Evolutionary conservation across 768 basidiomycete genomes (phyloP), one percentile per base, ranked within the genome.

Genomic region (Panellus pusillus): DNA sequence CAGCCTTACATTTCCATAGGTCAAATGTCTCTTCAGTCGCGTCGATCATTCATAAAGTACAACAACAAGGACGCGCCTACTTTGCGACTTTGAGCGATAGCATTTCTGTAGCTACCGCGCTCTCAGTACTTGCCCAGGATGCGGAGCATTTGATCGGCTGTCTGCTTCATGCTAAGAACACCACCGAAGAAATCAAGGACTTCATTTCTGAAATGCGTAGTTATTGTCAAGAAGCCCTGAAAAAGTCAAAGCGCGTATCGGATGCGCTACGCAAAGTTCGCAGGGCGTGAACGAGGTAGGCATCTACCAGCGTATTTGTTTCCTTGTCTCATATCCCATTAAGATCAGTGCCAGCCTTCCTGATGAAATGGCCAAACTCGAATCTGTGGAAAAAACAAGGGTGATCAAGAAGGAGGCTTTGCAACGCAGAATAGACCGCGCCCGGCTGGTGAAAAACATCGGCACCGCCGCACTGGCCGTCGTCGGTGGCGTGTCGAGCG

Each of bases 261-360:
- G n/a, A 13, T 0, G 31, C 40, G 1, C 38, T 38, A 8, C 40
- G 55, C 11, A 27, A n/a, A 4, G 47, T 57, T 13, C 41, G 55
- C 12, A 44, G 27, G 9, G 50, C 14, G 32, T 57, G 39, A 47
- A 52, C 20, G 17, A 52, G 46, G 55, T 52, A 36, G 0, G 3
- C 32, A 14, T 24, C 1, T 29, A 5, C 24, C 14, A 15, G 19
- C 12, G 1, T 20, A 18, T 15, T 18, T n/a, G 11, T 28, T 2
- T 18, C n/a, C 6, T 8, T 27, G 17, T 29, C 27, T 35, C 31
- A 40, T 35, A 32, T 29, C 24, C 12, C 9, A 55, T 24, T 19
- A 12, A 63, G 62, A 50, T 63, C 13, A 58, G 44, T 15, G 43
- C 48, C 14, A 28, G 13, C 9, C 54, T 64, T 44, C 61, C 63